Percentiles rank a stretch among this genome's conserved stretches.
Evolutionary conservation across 257 asterid genomes (phyloP).

Genomic region (Handroanthus guayacan): DNA sequence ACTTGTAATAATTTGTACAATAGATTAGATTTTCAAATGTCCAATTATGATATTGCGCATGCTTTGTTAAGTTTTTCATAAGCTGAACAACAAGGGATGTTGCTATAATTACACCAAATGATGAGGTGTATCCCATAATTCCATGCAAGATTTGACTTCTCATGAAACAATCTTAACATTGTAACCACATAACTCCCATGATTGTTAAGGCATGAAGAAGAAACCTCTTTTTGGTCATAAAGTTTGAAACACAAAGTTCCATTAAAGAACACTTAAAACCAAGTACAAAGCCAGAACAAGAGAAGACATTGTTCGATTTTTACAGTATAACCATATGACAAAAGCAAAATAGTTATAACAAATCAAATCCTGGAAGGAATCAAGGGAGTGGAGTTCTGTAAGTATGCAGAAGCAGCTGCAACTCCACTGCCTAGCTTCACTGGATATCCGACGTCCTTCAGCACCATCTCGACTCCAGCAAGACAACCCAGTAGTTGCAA

Average conservation of each 20-base stretch:
- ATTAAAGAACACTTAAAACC: constrained; percentile 38
- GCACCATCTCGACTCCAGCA: constrained; percentile 99
- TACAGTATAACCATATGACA: constrained; percentile 54
- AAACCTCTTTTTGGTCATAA: neutral
- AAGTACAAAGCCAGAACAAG: constrained; percentile 41
- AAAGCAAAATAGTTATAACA: constrained; percentile 18
- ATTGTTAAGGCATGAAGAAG: neutral
- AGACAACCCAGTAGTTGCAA: constrained; percentile 95
- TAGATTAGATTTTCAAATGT: too few species aligned
- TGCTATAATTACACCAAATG: too few species aligned
- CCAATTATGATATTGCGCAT: too few species aligned
- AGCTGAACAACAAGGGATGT: too few species aligned
- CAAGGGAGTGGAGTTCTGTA: constrained; percentile 87
- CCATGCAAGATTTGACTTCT: neutral
- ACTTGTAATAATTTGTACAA: too few species aligned
- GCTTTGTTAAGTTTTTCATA: too few species aligned
- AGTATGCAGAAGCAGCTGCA: constrained; percentile 86
- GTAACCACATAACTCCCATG: too few species aligned
- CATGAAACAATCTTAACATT: too few species aligned
- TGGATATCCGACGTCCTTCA: constrained; percentile 91
- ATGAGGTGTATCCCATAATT: too few species aligned
- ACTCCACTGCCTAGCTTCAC: constrained; percentile 94
- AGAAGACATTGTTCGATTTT: constrained; percentile 48
- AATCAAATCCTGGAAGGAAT: constrained; percentile 93
- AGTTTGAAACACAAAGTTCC: constrained; percentile 38